Conservation (phyloP, 768 basidiomycete genomes). For the Trametes maxima region DNA sequence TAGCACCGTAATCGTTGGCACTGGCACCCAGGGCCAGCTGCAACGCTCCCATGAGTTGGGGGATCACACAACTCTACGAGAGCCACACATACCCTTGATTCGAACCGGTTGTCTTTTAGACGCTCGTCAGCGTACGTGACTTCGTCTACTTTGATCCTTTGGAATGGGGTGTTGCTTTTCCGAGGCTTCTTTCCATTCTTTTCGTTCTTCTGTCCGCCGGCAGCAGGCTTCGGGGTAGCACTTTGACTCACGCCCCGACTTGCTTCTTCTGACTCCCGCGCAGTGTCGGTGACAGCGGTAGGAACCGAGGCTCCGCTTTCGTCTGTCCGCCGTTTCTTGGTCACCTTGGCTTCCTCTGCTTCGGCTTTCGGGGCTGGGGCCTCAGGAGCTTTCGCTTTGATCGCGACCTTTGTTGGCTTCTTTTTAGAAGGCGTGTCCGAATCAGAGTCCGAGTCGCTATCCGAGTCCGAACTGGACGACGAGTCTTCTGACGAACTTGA, state of each 20-base stretch:
- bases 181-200: conserved; percentile 34
- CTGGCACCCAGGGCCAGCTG: conserved; percentile 48
- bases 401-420: not conserved
- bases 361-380: conserved; percentile 29
- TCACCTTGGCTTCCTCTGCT: conserved; percentile 33
- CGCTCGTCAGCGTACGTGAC: conserved; percentile 50
- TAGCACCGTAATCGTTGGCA: conserved; percentile 82
- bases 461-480: conserved; percentile 30
- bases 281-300: conserved; percentile 35
- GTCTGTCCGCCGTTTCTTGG: conserved; percentile 65
- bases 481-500: conserved; percentile 10
- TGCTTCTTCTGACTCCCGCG: conserved; percentile 11
- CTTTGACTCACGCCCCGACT: not conserved
- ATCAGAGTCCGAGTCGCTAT: conserved; percentile 33
- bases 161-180: conserved; percentile 69
- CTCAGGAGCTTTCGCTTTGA: conserved; percentile 25
- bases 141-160: conserved; percentile 70
- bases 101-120: conserved; percentile 76
- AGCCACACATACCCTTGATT: conserved; percentile 61
- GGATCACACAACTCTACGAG: not conserved
- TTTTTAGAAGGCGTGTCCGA: conserved; percentile 1
- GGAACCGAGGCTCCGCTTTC: conserved; percentile 51
- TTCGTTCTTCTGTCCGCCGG: conserved; percentile 13
- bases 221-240: conserved; percentile 4
- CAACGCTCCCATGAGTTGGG: conserved; percentile 2